Conservation (phyloP, 1,139 yeast species). For the Pichia sp. region DNA sequence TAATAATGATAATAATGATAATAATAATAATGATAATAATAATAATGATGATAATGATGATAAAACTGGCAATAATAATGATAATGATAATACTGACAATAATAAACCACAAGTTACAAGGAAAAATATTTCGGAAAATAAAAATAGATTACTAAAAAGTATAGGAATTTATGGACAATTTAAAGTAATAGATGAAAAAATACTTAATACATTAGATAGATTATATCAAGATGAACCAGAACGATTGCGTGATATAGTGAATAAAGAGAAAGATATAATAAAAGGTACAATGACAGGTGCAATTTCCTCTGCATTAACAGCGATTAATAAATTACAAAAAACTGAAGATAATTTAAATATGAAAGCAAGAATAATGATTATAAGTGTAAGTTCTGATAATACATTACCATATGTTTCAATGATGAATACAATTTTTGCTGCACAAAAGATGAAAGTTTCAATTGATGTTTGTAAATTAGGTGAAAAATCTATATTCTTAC, state of each 20-base stretch:
- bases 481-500: conserved; percentile 72
- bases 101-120: not conserved
- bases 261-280: conserved; percentile 21
- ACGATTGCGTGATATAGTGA: conserved; percentile 14
- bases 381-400: conserved; percentile 73
- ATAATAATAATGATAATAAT: too few species aligned
- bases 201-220: conserved; percentile 53
- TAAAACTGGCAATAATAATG: not conserved
- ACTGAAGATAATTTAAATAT: conserved; percentile 45
- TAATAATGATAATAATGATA: conserved; percentile 6
- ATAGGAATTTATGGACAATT: conserved; percentile 83
- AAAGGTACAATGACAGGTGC: conserved; percentile 70
- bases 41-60: not conserved
- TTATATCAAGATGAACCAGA: conserved; percentile 36
- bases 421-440: conserved; percentile 95
- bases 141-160: conserved; percentile 27
- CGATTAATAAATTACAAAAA: conserved; percentile 62
- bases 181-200: conserved; percentile 70
- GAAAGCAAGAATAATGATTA: conserved; percentile 66
- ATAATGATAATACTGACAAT: conserved; percentile 9
- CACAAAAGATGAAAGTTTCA: conserved; percentile 85
- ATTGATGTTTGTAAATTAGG: conserved; percentile 88
- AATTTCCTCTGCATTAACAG: conserved; percentile 68
- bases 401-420: conserved; percentile 83
- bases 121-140: not conserved